Conservation (phyloP, 805 yeast species). For the Candida methanosorbosa region DNA sequence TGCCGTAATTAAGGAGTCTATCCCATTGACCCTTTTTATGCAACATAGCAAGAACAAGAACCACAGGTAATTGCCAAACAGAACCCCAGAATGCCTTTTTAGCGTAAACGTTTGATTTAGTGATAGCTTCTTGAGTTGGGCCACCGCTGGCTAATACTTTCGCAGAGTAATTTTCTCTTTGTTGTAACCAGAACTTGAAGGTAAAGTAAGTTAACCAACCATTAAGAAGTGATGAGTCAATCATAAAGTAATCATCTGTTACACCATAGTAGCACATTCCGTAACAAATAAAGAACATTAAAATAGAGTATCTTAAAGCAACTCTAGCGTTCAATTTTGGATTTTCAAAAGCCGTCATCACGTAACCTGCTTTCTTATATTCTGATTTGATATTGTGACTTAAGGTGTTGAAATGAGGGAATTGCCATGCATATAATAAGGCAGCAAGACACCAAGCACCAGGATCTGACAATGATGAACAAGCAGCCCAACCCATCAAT, state of each 20-base stretch:
- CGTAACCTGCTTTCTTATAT: constrained; percentile 88
- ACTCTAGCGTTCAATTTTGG: constrained; percentile 92
- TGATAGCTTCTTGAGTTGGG: constrained; percentile 48
- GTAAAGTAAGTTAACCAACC: constrained; percentile 82
- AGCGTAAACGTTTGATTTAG: constrained; percentile 61
- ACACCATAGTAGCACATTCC: constrained; percentile 72
- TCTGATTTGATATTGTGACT: constrained; percentile 84
- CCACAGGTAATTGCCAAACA: constrained; percentile 88
- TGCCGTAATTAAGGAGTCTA: constrained; percentile 33
- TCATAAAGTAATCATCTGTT: constrained; percentile 70
- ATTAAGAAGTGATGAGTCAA: constrained; percentile 79
- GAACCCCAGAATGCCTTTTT: constrained; percentile 88
- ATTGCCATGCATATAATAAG: constrained; percentile 93
- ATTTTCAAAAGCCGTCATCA: constrained; percentile 93
- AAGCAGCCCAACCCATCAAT: constrained; percentile 98
- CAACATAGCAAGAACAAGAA: constrained; percentile 82
- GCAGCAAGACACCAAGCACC: constrained; percentile 95
- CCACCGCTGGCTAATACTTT: constrained; percentile 24
- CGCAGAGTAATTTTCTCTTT: constrained; percentile 45
- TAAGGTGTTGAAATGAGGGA: constrained; percentile 92
- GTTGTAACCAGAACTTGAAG: constrained; percentile 80
- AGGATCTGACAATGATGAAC: constrained; percentile 71
- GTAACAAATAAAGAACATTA: constrained; percentile 89
- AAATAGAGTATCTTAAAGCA: constrained; percentile 78
- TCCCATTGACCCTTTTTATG: constrained; percentile 97